phyloP scores from a whole-genome alignment of 2,329 filamentous ascomycete genomes.

The Alternaria consortialis region DNA sequence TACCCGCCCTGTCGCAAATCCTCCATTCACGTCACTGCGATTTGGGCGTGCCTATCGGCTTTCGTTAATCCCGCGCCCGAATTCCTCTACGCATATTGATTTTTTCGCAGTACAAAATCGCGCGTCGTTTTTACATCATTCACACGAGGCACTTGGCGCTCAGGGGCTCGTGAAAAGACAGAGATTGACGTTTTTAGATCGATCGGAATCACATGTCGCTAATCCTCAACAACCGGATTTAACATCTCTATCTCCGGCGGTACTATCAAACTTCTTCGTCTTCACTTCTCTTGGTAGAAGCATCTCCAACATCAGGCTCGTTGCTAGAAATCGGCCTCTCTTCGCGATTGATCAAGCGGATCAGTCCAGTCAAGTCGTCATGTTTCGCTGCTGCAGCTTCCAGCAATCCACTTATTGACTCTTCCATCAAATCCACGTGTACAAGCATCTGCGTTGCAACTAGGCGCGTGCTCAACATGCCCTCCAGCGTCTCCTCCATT shows the following conservation, averaged over 20 bases:
- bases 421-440: conserved; percentile 14
- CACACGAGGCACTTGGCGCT: neutral
- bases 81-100: neutral
- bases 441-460: conserved; percentile 13
- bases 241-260: neutral
- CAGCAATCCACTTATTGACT: conserved; percentile 13
- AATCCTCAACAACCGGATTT: conserved; percentile 1
- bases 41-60: conserved; percentile 20
- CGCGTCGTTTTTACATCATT: neutral
- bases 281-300: neutral
- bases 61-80: conserved; percentile 19
- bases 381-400: conserved; percentile 15
- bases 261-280: neutral
- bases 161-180: neutral
- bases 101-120: neutral
- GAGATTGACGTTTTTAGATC: neutral
- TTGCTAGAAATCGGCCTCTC: neutral
- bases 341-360: neutral
- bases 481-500: conserved; percentile 22
- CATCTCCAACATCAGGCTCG: neutral
- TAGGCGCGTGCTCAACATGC: conserved; percentile 9
- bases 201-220: neutral
- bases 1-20: conserved; percentile 14
- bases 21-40: conserved; percentile 24
- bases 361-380: conserved; percentile 13